Evolutionary conservation across 331 rosid genomes (phyloP), one percentile per base, ranked within the genome.

Genomic region (Arachis monticola): DNA sequence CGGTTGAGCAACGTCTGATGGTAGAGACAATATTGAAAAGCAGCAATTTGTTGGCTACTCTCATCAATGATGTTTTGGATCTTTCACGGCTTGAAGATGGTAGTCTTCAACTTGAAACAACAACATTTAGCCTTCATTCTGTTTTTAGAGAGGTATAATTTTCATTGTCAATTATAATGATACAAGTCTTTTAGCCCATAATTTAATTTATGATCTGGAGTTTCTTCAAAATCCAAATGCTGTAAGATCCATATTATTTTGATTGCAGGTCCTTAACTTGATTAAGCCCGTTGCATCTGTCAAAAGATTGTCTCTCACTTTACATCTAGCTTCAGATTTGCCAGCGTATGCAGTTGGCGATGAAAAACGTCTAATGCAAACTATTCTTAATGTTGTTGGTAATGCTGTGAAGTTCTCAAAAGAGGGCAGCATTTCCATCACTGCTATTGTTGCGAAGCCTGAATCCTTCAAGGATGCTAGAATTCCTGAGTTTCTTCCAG

Each of bases 81-180:
- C 99, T 95, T 85, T 95, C 99, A 61, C 86, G 90, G 81, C 97
- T 95, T 9, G 99, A 95, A 86, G 97, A 92, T 84, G 99, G 99
- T 65, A 90, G 96, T 75, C 90, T 95, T 81, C 97, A 87, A 81
- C 99, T 95, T 69, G 97, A 95, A 74, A 72, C 77, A 38, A 65
- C 84, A 74, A 84, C 85, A 47, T 95, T 92, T 83, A 87, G 89
- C 80, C 97, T 95, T 77, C 99, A 92, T 64, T 79, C 83, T 57
- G 84, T 88, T 61, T 90, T 95, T 81, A 95, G 83, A 82, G 97
- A 92, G 96, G 99, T 95, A 67, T 68, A 76, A 0, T 63, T 59
- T 32, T 70, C 75, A 40, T 13, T 46, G 0, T 30, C 41, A 56
- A 13, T 74, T 65, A 66, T 63, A 55, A 40, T 4, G 4, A 63